Evolutionary conservation across 768 basidiomycete species (phyloP).

Genomic region (Lentinula boryana): DNA sequence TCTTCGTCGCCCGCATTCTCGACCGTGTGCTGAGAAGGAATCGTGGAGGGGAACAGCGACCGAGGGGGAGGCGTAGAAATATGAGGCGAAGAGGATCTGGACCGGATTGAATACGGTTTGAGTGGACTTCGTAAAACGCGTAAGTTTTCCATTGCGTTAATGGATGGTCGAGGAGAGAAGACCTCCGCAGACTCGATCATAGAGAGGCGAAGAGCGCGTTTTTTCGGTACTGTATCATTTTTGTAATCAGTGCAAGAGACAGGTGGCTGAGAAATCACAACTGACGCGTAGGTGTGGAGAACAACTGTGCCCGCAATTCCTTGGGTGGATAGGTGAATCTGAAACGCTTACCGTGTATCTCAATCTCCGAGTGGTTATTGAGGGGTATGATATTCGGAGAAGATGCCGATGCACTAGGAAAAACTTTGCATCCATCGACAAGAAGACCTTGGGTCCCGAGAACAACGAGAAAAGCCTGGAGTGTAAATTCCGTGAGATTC

Average conservation of each 20-base stretch:
- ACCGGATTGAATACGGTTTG: constrained; percentile 16
- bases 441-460: constrained; percentile 50
- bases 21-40: not conserved
- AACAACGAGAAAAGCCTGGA: constrained; percentile 63
- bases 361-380: constrained; percentile 58
- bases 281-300: constrained; percentile 44
- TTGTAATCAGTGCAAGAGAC: not conserved
- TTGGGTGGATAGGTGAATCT: constrained; percentile 74
- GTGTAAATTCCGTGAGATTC: not conserved
- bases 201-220: constrained; percentile 56
- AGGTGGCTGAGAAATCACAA: constrained; percentile 12
- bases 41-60: not conserved
- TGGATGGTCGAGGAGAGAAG: constrained; percentile 58
- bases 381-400: constrained; percentile 55
- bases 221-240: constrained; percentile 20
- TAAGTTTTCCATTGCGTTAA: constrained; percentile 57
- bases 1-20: constrained; percentile 35
- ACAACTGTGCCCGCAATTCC: constrained; percentile 48
- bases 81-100: not conserved
- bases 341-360: constrained; percentile 66
- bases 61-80: constrained; percentile 3
- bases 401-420: constrained; percentile 29
- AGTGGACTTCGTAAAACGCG: constrained; percentile 56
- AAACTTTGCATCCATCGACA: constrained; percentile 60
- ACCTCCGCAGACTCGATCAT: constrained; percentile 75